Evolutionary conservation across 1,139 yeast species (phyloP).

Genomic region (Geotrichum klebahnii): DNA sequence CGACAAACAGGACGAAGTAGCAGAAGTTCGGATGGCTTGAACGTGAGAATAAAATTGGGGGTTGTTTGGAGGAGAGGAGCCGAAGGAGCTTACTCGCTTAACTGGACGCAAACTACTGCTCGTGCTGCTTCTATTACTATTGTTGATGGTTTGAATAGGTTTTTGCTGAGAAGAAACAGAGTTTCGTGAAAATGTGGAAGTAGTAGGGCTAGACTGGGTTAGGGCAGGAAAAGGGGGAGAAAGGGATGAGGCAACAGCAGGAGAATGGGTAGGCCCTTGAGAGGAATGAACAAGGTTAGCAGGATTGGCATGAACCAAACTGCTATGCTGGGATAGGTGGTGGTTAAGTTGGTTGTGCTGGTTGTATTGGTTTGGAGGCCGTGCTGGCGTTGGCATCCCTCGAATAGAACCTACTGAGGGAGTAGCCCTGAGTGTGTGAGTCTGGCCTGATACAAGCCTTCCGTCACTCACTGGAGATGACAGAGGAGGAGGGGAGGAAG

Average conservation of each 20-base stretch:
- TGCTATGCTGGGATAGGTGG: background rate
- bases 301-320: background rate
- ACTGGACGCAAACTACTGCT: conserved; percentile 4
- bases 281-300: too few relatives aligned
- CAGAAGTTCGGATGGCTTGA: conserved; percentile 1
- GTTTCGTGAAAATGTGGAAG: background rate
- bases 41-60: background rate
- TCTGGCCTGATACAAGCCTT: background rate
- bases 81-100: background rate
- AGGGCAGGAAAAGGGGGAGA: background rate
- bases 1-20: background rate
- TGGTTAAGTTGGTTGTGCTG: background rate
- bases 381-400: background rate
- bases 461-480: background rate
- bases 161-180: conserved; percentile 2
- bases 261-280: too few relatives aligned
- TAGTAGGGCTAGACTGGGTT: background rate
- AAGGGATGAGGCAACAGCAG: background rate
- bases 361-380: background rate
- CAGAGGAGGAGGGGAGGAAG: background rate
- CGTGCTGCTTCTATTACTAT: background rate
- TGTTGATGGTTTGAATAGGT: background rate
- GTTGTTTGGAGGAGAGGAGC: background rate
- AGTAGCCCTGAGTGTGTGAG: background rate
- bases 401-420: background rate